Conservation (phyloP, 345 rosid species). For the Sisymbrium altissimum region DNA sequence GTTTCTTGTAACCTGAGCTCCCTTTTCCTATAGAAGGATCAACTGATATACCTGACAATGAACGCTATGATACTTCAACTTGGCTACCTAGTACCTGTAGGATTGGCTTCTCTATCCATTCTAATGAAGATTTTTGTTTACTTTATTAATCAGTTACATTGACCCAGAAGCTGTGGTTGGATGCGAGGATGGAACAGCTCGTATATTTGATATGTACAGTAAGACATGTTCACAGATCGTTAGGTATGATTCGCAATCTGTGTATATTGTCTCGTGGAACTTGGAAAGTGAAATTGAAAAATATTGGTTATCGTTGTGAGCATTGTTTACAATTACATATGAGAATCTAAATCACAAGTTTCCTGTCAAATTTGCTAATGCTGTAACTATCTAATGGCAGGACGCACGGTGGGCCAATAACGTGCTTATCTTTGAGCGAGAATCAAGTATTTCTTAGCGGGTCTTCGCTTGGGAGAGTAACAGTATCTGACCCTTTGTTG, state of each 20-base stretch:
- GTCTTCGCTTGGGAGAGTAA: constrained; percentile 69
- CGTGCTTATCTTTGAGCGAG: constrained; percentile 66
- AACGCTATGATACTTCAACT: not conserved
- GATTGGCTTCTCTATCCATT: not conserved
- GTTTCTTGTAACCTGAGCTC: no score
- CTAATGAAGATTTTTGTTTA: not conserved
- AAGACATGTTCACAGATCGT: constrained; percentile 73
- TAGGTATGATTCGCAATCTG: constrained; percentile 40
- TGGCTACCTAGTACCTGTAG: not conserved
- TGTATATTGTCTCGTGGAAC: not conserved
- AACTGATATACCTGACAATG: not conserved
- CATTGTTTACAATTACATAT: not conserved
- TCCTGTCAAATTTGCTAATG: not conserved
- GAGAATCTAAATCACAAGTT: not conserved
- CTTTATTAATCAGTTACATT: constrained; percentile 49
- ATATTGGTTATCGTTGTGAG: not conserved
- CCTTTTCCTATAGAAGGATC: no score
- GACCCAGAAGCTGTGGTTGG: constrained; percentile 96
- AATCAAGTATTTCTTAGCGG: constrained; percentile 70
- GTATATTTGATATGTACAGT: constrained; percentile 92
- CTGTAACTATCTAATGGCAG: constrained; percentile 41
- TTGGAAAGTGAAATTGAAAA: not conserved
- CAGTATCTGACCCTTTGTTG: constrained; percentile 56
- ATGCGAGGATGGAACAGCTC: constrained; percentile 88
- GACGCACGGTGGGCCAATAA: constrained; percentile 69